Base-by-base conservation (phyloP, 2,329 filamentous ascomycete genomes). In the Botrytis medusae region DNA sequence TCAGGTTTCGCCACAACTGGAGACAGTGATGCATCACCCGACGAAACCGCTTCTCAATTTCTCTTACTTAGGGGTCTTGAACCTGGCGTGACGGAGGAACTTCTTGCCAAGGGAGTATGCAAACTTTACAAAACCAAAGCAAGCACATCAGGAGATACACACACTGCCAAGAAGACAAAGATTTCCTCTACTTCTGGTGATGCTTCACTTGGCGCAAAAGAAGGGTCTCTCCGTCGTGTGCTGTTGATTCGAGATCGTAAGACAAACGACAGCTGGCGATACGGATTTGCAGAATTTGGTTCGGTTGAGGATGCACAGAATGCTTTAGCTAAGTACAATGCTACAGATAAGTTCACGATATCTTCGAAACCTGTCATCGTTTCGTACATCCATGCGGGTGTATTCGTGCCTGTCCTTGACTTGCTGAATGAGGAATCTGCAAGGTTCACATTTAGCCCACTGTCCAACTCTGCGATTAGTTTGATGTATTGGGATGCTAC, bases 281-380 rank as follows among this genome's bases (percentile, higher is more conserved):
- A 93, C 78, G 93, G 93, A 0, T 97, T 97, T 82, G 93, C 91
- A 1, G 93, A 97, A 81, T 97, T 95, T 80, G 91, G 89, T 78
- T 92, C 89, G 0, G 84, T 93, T 29, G 89, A 92, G 80, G 93
- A 96, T 81, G 92, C 93, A 2, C 87, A 90, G 80, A 91, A 90
- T 34, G 93, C 93, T 6, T 83, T 95, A 79, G 86, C 87, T 34
- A 93, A 93, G 77, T 91, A 92, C 77, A 89, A 89, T 57, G 91
- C 90, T 48, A 89, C 91, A 42, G 89, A 93, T 18, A 91, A 90
- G 68, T 95, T 95, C 78, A 94, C 91, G 2, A 93, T 96, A 75
- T 91, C 90, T 0, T 93, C 91, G 4, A 91, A 90, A 76, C 88
- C 90, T 0, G 91, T 94, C 25, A 86, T 88, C 18, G 86, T 93